Evolutionary conservation across 2,329 filamentous ascomycete genomes (phyloP), one percentile per base, ranked within the genome.

Genomic region (Hypomyces perniciosus): DNA sequence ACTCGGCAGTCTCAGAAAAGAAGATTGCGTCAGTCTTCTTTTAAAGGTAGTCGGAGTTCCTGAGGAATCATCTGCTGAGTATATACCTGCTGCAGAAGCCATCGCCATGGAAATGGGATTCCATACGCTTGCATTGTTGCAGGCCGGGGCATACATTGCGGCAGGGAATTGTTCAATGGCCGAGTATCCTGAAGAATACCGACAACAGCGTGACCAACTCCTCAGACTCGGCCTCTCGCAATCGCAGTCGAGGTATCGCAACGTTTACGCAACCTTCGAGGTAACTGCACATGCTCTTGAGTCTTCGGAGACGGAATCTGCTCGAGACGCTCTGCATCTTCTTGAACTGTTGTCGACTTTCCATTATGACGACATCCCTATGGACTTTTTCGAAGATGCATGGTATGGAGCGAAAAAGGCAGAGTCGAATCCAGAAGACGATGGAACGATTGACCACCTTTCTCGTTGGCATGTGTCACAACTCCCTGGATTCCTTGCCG

Each of bases 251-350:
- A 41, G 49, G 29, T 51, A 51, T 39, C 43, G 44, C 43, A 51
- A 46, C 27, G 49, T 51, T 6, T 51, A 39, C 30, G 37, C 49
- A 9, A 46, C 49, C 4, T 51, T 51, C 10, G 49, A 51, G 20
- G 43, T 46, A 8, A 46, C 49, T 6, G 44, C 7, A 3, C 43
- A 46, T 13, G 37, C 31, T 8, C 31, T 51, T 30, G 13, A 41
- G 9, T 46, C 38, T 12, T 46, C 37, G 4, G 5, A 42, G 4
- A 43, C 31, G 2, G 29, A 46, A 34, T 12, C 26, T 30, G 49
- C 44, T 5, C 49, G 26, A 33, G 44, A 51, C 27, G 43, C 49
- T 10, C 7, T 51, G 10, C 10, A 38, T 1, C 38, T 51, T 37
- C 44, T 51, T 20, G 49, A 38, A 8, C 3, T 46, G 3, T 27